These are phyloP conservation scores for Leccinum subgranulosum DNA, from an alignment of 768 basidiomycete species.

Conservation along the genomic window DNA sequence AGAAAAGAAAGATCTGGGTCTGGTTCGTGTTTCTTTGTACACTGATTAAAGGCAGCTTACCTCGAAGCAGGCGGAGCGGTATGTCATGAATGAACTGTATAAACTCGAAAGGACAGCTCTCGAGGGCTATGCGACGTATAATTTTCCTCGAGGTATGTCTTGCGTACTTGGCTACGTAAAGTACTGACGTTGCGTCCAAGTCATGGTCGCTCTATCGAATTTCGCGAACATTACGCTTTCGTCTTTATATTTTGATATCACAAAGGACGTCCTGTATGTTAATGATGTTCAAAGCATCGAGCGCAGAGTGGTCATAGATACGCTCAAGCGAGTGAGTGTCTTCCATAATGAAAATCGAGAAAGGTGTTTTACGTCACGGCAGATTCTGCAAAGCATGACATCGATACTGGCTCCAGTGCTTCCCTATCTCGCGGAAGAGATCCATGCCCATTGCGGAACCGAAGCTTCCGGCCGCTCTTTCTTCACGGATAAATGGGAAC, in stretches of 20 bases:
- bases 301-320: constrained; percentile 65
- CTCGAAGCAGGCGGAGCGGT: constrained; percentile 66
- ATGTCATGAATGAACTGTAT: constrained; percentile 82
- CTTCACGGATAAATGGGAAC: constrained; percentile 69
- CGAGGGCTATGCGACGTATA: constrained; percentile 67
- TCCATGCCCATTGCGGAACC: constrained; percentile 40
- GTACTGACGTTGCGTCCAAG: constrained; percentile 37
- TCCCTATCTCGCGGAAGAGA: constrained; percentile 90
- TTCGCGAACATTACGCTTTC: constrained; percentile 86
- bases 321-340: constrained; percentile 60
- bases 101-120: constrained; percentile 64
- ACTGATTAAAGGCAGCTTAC: constrained; percentile 5
- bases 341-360: background rate
- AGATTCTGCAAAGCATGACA: constrained; percentile 69
- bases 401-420: constrained; percentile 79
- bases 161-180: background rate
- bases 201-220: constrained; percentile 65
- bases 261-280: constrained; percentile 88
- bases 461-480: constrained; percentile 44
- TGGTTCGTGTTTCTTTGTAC: constrained; percentile 45
- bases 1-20: constrained; percentile 46
- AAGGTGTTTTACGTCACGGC: background rate
- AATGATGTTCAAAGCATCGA: constrained; percentile 46
- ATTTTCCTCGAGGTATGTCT: constrained; percentile 75
- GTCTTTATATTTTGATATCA: constrained; percentile 88